Base-by-base conservation (phyloP, 1,284 basidiomycete species). In the Puccinia polysora region DNA sequence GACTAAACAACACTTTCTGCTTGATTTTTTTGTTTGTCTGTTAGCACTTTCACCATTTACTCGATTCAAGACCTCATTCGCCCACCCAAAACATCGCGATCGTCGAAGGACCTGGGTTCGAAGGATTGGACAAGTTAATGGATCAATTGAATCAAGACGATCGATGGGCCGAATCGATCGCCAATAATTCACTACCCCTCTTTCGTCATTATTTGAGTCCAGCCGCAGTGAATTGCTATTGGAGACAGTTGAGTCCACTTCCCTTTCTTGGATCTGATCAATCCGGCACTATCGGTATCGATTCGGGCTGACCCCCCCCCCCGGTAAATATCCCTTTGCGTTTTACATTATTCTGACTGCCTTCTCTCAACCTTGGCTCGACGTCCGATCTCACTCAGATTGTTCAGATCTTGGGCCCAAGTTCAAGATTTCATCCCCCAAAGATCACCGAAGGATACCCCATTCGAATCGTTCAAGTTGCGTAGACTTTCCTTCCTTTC, bases 1-100 rank as follows among this genome's bases (percentile, higher is more conserved):
- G 1, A 59, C 63, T 7, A 58, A 56, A 8, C 36, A 55, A 32
- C 30, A 64, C 34, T 64, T 28, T 36, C 20, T 72, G 10, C 40
- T 80, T 43, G 38, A 40, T 60, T 14, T 18, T 34, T 52, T 12
- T 45, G 5, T 40, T 6, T 28, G 2, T 23, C n/a, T n/a, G n/a
- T n/a, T n/a, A 81, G 69, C 81, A 81, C 72, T 81, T 79, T 70
- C 80, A 81, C 68, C 80, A 81, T 72, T 75, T 81, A 20, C 74
- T 81, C 62, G 76, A 79, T 73, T 62, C 68, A 34, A 59, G 75
- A 47, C 74, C 77, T 14, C 64, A 60, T 6, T 78, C 80, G 28
- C 77, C 79, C 0, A 47, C 76, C 18, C 80, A 81, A 52, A 81
- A 81, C 73, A 78, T 81, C 64, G 77, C 81, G 62, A 74, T 75